These are phyloP conservation scores for Heliophila coronopifolia DNA, from an alignment of 441 rosid genomes.

Conservation along the genomic window DNA sequence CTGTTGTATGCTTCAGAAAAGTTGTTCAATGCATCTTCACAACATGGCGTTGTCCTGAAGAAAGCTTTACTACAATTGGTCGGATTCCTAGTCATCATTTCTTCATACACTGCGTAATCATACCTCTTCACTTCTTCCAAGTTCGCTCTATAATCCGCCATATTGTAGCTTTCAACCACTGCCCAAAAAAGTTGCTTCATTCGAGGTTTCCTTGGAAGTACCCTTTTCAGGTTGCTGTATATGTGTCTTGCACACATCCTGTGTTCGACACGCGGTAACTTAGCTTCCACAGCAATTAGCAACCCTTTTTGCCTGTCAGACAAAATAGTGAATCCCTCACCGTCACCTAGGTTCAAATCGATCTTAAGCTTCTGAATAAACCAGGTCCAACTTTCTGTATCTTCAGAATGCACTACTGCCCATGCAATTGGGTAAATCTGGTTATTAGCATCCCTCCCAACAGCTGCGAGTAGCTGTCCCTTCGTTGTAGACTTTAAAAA, in stretches of 20 bases:
- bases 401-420: background rate
- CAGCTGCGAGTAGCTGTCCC: background rate
- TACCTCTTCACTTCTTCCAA: background rate
- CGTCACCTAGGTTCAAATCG: background rate
- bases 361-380: background rate
- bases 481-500: background rate
- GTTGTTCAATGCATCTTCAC: background rate
- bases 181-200: background rate
- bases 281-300: background rate
- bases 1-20: background rate
- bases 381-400: background rate
- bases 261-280: background rate
- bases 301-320: background rate
- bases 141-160: background rate
- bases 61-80: background rate
- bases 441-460: background rate
- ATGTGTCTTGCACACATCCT: background rate
- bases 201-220: background rate
- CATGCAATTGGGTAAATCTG: background rate
- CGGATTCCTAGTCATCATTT: background rate
- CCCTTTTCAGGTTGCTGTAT: background rate
- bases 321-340: background rate
- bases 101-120: background rate
- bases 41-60: background rate
- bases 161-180: background rate